Evolutionary conservation across 1,139 yeast species (phyloP).

Genomic region (Geotrichum australiense): DNA sequence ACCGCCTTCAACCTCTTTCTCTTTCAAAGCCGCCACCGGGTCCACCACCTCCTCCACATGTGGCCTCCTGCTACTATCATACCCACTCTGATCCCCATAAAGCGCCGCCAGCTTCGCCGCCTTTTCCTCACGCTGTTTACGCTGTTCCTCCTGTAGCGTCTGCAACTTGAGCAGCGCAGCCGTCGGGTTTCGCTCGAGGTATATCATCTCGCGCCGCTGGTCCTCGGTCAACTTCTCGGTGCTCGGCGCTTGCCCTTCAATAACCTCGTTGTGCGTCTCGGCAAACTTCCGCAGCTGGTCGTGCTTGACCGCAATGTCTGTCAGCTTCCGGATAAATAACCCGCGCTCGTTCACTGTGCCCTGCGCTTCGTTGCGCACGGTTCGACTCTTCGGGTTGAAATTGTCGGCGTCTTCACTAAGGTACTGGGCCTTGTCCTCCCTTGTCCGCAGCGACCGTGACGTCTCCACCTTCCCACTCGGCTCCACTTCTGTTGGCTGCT

Average conservation of each 20-base stretch:
- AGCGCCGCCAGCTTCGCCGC: background rate
- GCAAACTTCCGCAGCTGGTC: slow-evolving; percentile 44
- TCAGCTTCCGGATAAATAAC: slow-evolving; percentile 47
- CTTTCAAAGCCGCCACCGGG: slow-evolving; percentile 21
- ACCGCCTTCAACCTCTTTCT: slow-evolving; percentile 1
- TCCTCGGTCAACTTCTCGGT: slow-evolving; percentile 22
- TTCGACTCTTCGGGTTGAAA: slow-evolving; percentile 56
- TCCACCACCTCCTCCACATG: slow-evolving; percentile 22
- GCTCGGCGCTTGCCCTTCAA: background rate
- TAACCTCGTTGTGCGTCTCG: slow-evolving; percentile 35
- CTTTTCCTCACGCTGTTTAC: slow-evolving; percentile 31
- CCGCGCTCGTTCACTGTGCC: slow-evolving; percentile 46
- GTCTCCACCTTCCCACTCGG: slow-evolving; percentile 5
- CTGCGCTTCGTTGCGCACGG: slow-evolving; percentile 37
- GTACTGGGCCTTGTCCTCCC: slow-evolving; percentile 50
- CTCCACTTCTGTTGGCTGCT: slow-evolving; percentile 19
- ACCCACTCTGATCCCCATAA: slow-evolving; percentile 2
- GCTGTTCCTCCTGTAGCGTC: slow-evolving; percentile 36
- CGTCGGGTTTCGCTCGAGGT: slow-evolving; percentile 57
- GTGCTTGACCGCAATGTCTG: slow-evolving; percentile 48
- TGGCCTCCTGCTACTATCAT: background rate
- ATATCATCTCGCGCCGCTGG: slow-evolving; percentile 39
- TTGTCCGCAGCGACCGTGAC: slow-evolving; percentile 38
- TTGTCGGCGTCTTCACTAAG: slow-evolving; percentile 30
- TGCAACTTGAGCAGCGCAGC: slow-evolving; percentile 43